Percentiles rank a stretch among this genome's conserved stretches.
Conservation (phyloP, 768 basidiomycete species). For the Rhizopogon vesiculosus region DNA sequence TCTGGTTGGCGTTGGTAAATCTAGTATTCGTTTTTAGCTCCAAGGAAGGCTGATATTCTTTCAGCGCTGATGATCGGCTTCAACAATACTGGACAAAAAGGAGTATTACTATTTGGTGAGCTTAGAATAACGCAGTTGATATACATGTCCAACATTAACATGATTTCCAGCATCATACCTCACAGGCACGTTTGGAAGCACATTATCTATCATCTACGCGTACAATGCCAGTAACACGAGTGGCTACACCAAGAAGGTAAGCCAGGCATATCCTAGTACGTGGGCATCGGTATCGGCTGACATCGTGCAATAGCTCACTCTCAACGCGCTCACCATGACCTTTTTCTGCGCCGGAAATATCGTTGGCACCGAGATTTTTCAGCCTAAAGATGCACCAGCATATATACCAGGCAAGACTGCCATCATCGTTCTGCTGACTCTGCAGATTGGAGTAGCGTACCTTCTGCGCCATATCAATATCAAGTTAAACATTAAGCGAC, state of each 20-base stretch:
- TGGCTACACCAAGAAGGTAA: constrained; percentile 24
- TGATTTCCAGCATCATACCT: constrained; percentile 11
- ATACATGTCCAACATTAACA: not conserved
- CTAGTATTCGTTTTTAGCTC: not conserved
- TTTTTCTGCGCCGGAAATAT: constrained; percentile 18
- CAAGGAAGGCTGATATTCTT: not conserved
- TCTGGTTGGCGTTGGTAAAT: constrained; percentile 11
- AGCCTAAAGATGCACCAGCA: constrained; percentile 15
- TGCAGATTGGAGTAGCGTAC: constrained; percentile 18
- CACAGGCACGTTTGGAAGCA: constrained; percentile 20
- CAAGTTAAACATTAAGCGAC: constrained; percentile 16
- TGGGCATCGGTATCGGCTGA: not conserved
- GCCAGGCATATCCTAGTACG: not conserved
- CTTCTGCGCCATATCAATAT: constrained; percentile 17
- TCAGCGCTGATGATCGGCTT: constrained; percentile 20
- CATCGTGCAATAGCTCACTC: constrained; percentile 7
- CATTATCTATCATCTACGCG: constrained; percentile 19
- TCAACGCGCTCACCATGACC: constrained; percentile 15
- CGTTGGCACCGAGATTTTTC: constrained; percentile 21
- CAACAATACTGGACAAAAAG: constrained; percentile 14
- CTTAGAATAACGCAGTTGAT: not conserved
- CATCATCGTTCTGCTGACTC: constrained; percentile 24
- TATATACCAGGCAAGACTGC: constrained; percentile 31
- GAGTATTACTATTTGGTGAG: constrained; percentile 15
- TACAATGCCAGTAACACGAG: constrained; percentile 24